Base-by-base conservation (phyloP, 2,329 filamentous ascomycete genomes). In the Cadophora gregata region DNA sequence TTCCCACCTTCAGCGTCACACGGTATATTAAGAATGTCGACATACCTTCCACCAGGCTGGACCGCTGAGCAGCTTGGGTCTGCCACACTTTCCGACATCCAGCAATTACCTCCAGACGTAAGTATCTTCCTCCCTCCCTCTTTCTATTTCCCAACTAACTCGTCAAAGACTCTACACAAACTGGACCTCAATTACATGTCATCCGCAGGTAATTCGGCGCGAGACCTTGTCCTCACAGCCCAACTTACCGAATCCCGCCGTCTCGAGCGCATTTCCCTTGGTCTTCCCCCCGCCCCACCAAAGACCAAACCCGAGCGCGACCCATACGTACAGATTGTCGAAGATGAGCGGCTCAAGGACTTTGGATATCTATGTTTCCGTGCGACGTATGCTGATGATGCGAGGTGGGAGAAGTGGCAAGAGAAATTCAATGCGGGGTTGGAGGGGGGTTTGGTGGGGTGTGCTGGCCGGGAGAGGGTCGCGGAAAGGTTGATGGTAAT, bases 201-300 rank as follows among this genome's bases (percentile, higher is more conserved):
- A 59, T 59, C 33, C 29, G 56, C 56, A 59, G 56, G 42, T 59
- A 59, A 59, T 36, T 29, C 56, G 56, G 56, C 56, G 56, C 56
- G 56, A 59, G 56, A 59, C 56, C 56, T 59, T 25, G 56, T 59
- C 31, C 56, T 59, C 33, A 29, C 24, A 59, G 56, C 56, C 56
- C 56, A 59, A 36, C 56, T 59, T 45, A 59, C 56, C 56, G 56
- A 59, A 59, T 59, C 56, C 56, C 56, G 56, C 36, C 56, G 56
- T 59, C 56, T 59, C 56, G 56, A 59, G 56, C 56, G 56, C 56
- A 59, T 59, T 45, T 59, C 56, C 56, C 56, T 59, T 36, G 56
- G 56, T 59, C 56, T 59, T 59, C 56, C 36, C 33, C 56, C 56
- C 33, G 56, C 56, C 56, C 56, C 56, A 59, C 36, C 36, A 29